Evolutionary conservation across 2,329 filamentous ascomycete genomes (phyloP).

Genomic region (Fusarium begoniae): DNA sequence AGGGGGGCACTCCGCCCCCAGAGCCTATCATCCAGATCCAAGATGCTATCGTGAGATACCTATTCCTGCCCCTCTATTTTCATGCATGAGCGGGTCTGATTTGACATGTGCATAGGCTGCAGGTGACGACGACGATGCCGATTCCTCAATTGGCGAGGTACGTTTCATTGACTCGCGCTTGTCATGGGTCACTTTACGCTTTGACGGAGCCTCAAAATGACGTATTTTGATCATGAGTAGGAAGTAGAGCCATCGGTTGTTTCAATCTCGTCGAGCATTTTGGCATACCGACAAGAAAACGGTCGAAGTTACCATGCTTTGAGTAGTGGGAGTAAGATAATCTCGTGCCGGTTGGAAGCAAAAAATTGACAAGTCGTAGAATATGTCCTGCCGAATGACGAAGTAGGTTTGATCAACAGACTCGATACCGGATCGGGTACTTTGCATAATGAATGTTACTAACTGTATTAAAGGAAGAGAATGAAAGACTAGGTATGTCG

Average conservation of each 20-base stretch:
- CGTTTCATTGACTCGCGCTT: neutral
- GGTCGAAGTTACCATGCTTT: neutral
- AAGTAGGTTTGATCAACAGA: neutral
- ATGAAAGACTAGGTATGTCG: neutral
- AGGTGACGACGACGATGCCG: neutral
- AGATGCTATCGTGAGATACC: neutral
- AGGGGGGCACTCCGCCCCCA: neutral
- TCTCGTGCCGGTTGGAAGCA: fast-evolving
- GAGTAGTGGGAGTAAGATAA: neutral
- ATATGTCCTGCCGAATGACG: neutral
- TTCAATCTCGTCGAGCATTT: neutral
- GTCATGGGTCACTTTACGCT: neutral
- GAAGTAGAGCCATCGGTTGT: neutral
- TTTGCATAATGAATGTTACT: neutral
- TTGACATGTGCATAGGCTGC: neutral
- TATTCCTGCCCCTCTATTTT: neutral
- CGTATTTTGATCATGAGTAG: neutral
- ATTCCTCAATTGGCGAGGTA: neutral
- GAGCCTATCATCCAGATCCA: neutral
- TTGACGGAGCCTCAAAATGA: neutral
- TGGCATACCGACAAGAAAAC: neutral
- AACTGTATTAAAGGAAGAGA: neutral
- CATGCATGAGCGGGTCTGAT: neutral
- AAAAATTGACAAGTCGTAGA: neutral
- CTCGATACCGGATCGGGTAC: fast-evolving